phyloP scores from a whole-genome alignment of 371 early-diverging fungal species.

The Haplosporangium sp. region DNA sequence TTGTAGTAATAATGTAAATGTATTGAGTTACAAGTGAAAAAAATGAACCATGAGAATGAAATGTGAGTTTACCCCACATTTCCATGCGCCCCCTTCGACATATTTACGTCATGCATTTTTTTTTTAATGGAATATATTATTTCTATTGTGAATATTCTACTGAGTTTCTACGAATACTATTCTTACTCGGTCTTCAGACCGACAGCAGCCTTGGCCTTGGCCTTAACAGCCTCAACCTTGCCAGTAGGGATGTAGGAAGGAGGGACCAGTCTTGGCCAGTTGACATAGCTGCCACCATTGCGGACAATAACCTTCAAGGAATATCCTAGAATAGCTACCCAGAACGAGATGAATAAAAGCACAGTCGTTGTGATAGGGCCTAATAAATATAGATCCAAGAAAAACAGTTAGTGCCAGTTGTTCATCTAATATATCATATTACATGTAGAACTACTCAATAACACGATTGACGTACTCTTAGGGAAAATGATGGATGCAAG shows the following conservation, averaged over 20 bases:
- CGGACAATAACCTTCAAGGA: constrained; percentile 14
- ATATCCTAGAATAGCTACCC: constrained; percentile 35
- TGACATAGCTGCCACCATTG: constrained; percentile 44
- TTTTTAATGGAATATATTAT: too few relatives aligned
- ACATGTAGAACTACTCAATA: not conserved
- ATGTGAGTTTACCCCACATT: too few relatives aligned
- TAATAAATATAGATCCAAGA: constrained; percentile 9
- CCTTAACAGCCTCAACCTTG: not conserved
- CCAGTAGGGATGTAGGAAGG: not conserved
- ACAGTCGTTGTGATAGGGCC: constrained; percentile 16
- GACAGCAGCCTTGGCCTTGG: constrained; percentile 10
- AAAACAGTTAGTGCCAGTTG: not conserved
- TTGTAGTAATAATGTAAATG: not conserved
- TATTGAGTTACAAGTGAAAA: not conserved
- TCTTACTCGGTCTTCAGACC: constrained; percentile 32
- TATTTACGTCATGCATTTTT: too few relatives aligned
- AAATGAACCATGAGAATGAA: not conserved
- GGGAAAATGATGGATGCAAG: constrained; percentile 20
- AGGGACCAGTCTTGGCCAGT: constrained; percentile 50
- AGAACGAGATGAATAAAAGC: constrained; percentile 38
- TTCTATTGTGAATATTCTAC: too few relatives aligned
- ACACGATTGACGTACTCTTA: constrained; percentile 24
- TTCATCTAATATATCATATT: too few relatives aligned
- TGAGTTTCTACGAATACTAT: too few relatives aligned
- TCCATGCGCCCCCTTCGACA: too few relatives aligned